Evolutionary conservation across 805 yeast genomes (phyloP).

Genomic region (Candida sithepensis): DNA sequence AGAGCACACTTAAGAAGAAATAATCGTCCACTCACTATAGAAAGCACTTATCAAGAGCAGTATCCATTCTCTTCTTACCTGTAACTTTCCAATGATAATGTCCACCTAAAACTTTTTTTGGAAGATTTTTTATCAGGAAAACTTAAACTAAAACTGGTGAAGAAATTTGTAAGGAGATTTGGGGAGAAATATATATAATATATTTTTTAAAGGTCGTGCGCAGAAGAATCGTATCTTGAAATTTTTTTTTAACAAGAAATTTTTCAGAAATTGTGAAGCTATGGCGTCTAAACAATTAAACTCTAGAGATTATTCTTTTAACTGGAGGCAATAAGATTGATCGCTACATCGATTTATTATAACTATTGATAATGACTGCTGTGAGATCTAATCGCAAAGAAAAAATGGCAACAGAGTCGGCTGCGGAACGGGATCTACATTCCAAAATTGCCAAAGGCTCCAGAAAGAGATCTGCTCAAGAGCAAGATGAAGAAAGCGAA

Average conservation of each 20-base stretch:
- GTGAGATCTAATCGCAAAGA: not conserved
- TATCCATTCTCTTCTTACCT: no score
- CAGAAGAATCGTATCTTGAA: not conserved
- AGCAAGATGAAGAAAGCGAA: conserved; percentile 18
- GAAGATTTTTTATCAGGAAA: no score
- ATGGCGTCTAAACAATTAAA: not conserved
- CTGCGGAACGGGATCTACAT: not conserved
- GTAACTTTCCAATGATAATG: no score
- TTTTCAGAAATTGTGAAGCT: not conserved
- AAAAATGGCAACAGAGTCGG: not conserved
- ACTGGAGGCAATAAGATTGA: not conserved
- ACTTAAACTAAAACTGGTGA: not conserved
- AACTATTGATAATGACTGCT: not conserved
- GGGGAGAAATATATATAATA: no score
- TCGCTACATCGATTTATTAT: not conserved
- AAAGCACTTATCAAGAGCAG: no score
- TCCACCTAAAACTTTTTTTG: no score
- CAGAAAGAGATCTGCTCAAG: conserved; percentile 9
- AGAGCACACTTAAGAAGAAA: no score
- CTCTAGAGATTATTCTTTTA: no score
- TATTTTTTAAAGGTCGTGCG: not conserved
- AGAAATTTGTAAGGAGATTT: not conserved
- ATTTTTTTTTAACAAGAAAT: not conserved
- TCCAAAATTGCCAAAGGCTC: not conserved
- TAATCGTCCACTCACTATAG: no score